Evolutionary conservation across 352 stramenopile genomes (phyloP), one percentile per base, ranked within the genome.

Genomic region (Saprolegnia parasitica): DNA sequence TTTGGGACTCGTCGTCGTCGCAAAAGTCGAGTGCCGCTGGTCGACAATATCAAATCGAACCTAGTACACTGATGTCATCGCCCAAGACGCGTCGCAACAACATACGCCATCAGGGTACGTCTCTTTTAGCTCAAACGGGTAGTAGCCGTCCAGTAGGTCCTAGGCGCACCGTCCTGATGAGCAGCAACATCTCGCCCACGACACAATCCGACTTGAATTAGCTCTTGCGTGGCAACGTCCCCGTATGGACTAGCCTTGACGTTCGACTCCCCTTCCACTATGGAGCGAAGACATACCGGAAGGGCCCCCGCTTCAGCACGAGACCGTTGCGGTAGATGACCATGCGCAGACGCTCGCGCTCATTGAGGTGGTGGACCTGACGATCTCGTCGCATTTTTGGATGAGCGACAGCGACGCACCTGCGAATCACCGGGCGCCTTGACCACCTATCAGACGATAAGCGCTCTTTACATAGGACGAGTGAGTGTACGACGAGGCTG

Each of bases 71-170:
- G n/a, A n/a, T n/a, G n/a, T n/a, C n/a, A n/a, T n/a, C n/a, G n/a
- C n/a, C n/a, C n/a, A n/a, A n/a, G n/a, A n/a, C n/a, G n/a, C n/a
- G n/a, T n/a, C n/a, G n/a, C n/a, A n/a, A n/a, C n/a, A n/a, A n/a
- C n/a, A n/a, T 40, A 83, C 76, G 9, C 77, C 77, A 40, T 80
- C 65, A 24, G 77, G 76, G 54, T 73, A 73, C 4, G 5, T 4
- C 23, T 61, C 40, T 58, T 75, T 68, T 23, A 80, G 77, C 54
- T 83, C 77, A 0, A 55, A 54, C 9, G 77, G 77, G 56, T 79
- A 83, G 63, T 77, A 81, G 11, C 77, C 77, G 52, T 82, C 77
- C 42, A 78, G 39, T n/a, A 83, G 62, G 63, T 83, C 77, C 18
- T 56, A 5, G 16, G 76, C 56, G 62, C 39, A 16, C 16, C 16